Conservation (phyloP, 2,329 filamentous ascomycete genomes). For the Alternaria triticina region DNA sequence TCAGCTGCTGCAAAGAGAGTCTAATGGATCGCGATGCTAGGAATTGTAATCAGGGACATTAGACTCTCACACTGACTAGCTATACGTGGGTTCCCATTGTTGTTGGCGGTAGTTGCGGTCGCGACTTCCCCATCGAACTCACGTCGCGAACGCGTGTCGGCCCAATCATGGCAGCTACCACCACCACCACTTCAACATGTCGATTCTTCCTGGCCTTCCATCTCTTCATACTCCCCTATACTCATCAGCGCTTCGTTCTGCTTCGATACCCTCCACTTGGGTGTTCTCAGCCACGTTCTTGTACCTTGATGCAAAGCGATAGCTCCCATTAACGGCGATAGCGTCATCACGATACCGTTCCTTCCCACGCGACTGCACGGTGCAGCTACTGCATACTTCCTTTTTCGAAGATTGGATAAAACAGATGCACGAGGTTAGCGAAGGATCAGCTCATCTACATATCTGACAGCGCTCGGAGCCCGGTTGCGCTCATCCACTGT, state of each 20-base stretch:
- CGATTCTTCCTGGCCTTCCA: no score
- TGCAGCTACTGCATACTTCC: neutral
- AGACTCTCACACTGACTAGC: neutral
- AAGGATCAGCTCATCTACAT: neutral
- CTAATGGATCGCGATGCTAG: neutral
- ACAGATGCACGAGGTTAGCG: neutral
- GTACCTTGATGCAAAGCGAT: neutral
- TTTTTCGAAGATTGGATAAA: neutral
- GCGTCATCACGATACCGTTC: neutral
- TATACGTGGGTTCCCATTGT: neutral
- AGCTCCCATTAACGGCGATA: neutral
- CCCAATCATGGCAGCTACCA: neutral
- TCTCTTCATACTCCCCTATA: no score
- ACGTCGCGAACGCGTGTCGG: neutral
- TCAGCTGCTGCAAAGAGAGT: constrained; percentile 1
- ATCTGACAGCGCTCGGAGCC: neutral
- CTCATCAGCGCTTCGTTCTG: no score
- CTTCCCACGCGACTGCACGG: neutral
- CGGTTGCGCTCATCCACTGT: neutral
- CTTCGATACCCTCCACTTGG: neutral
- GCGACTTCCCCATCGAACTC: neutral
- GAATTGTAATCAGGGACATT: neutral
- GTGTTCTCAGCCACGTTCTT: neutral
- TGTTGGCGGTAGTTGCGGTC: neutral
- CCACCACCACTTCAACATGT: neutral